phyloP scores from a whole-genome alignment of 2,329 filamentous ascomycete species.

The Alternaria tenuissima region DNA sequence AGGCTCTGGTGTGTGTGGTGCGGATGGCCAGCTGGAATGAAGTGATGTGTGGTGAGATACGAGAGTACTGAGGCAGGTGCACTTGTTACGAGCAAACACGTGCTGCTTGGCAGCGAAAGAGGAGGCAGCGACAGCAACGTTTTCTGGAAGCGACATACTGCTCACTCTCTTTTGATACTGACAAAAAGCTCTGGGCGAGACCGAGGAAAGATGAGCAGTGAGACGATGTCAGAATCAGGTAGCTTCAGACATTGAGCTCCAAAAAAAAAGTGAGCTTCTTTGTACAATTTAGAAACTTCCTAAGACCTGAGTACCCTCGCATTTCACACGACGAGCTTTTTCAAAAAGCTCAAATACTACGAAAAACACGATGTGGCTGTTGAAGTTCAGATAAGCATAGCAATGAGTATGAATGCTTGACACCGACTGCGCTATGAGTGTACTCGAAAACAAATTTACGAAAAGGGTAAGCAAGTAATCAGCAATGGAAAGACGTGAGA shows the following conservation, averaged over 20 bases:
- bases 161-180: neutral
- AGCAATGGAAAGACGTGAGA: neutral
- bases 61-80: neutral
- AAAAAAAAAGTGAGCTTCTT: neutral
- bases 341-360: neutral
- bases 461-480: neutral
- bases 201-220: neutral
- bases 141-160: no score
- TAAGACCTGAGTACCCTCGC: neutral
- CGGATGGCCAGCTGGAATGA: no score
- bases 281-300: neutral
- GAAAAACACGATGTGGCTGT: neutral
- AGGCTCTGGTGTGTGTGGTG: neutral
- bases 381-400: neutral
- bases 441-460: neutral
- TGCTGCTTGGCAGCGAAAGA: conserved; percentile 5
- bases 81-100: neutral
- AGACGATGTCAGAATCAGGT: neutral
- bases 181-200: neutral
- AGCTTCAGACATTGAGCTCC: neutral
- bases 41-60: neutral
- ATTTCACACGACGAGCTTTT: neutral
- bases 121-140: neutral
- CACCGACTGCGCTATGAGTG: neutral
- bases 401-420: neutral